Percentiles rank a stretch among this genome's conserved stretches.
Conservation (phyloP, 1,284 basidiomycete genomes). For the Porogramme epimiltina region DNA sequence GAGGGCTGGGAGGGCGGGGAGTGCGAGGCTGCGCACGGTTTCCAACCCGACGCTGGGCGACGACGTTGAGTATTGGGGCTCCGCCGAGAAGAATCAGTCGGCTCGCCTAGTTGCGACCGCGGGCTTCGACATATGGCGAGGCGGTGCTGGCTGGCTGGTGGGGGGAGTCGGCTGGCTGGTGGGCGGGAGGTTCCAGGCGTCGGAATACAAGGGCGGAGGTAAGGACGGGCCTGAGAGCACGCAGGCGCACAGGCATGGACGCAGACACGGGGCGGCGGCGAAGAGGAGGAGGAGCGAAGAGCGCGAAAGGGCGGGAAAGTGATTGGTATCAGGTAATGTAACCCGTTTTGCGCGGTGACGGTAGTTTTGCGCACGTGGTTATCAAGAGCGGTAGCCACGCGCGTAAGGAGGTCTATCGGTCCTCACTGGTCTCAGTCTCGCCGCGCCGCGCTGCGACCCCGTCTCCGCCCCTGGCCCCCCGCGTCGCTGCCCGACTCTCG, state of each 20-base stretch:
- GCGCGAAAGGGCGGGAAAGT: slow-evolving; percentile 17
- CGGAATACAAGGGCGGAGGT: too few species aligned
- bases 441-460: slow-evolving; percentile 20
- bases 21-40: neutral
- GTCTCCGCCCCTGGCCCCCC: slow-evolving; percentile 12
- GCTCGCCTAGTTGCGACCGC: too few species aligned
- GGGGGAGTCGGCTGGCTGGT: too few species aligned
- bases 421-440: slow-evolving; percentile 19
- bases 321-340: slow-evolving; percentile 29
- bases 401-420: slow-evolving; percentile 25
- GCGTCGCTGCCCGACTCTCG: neutral
- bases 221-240: slow-evolving; percentile 6
- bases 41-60: neutral
- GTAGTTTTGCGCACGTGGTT: slow-evolving; percentile 31
- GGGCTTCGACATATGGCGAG: too few species aligned
- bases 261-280: neutral
- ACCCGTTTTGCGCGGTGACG: slow-evolving; percentile 22
- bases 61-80: too few species aligned
- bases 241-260: neutral
- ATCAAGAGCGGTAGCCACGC: slow-evolving; percentile 32
- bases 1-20: neutral
- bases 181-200: too few species aligned
- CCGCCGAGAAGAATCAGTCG: too few species aligned
- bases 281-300: slow-evolving; percentile 10
- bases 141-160: too few species aligned